These are phyloP conservation scores for Colletotrichum sp. DNA, from an alignment of 2,329 filamentous ascomycete genomes.

Conservation along the genomic window DNA sequence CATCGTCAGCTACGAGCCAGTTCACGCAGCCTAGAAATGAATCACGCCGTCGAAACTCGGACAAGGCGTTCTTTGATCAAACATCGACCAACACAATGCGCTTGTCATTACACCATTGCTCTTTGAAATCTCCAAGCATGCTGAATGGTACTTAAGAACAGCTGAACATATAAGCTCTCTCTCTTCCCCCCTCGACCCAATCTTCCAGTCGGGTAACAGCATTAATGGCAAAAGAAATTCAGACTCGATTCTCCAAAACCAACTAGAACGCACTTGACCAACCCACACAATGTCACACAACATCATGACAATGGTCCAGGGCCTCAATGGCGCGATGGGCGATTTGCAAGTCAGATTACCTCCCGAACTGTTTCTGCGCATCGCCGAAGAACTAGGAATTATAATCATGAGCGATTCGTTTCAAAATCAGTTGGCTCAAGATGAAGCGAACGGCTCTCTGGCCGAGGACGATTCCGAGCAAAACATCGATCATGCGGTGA, in stretches of 20 bases:
- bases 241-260: background rate
- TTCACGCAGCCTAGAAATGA: constrained; percentile 22
- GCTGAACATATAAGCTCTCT: background rate
- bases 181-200: background rate
- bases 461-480: background rate
- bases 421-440: background rate
- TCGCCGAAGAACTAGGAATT: background rate
- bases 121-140: background rate
- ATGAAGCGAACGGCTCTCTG: background rate
- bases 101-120: background rate
- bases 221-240: background rate
- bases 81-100: background rate
- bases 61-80: background rate
- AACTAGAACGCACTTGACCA: background rate
- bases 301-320: background rate
- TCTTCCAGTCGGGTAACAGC: background rate
- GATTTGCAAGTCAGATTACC: background rate
- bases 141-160: background rate
- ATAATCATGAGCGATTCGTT: background rate
- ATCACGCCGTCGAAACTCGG: background rate
- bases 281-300: background rate
- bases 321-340: background rate
- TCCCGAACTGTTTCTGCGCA: background rate
- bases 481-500: background rate
- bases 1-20: constrained; percentile 1